Evolutionary conservation across 75 land plant species (phyloP).

Genomic region (Picea glauca): DNA sequence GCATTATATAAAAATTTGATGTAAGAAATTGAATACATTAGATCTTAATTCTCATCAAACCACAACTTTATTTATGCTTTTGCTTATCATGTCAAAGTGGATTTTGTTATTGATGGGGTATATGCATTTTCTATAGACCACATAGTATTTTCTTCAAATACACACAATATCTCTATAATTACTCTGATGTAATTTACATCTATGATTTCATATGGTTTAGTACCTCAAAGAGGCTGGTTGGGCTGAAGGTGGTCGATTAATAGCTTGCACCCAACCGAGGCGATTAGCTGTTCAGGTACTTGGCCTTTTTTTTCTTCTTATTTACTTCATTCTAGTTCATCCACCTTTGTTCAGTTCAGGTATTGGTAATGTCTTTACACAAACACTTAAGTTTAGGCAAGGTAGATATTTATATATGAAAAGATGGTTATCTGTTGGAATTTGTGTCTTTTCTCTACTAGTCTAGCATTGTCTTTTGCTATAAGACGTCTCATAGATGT

Average conservation of each 20-base stretch:
- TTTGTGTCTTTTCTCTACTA: background rate
- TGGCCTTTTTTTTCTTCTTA: background rate
- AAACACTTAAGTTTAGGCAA: no score
- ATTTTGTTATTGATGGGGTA: background rate
- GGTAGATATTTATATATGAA: no score
- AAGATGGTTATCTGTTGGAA: no score
- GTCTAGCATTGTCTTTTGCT: background rate
- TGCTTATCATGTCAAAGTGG: background rate
- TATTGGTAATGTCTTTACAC: no score
- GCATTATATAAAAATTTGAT: no score
- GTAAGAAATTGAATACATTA: no score
- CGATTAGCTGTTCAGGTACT: constrained; percentile 88
- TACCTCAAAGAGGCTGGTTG: constrained; percentile 88
- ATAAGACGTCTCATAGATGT: no score
- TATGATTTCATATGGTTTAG: constrained; percentile 23
- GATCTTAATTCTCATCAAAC: no score
- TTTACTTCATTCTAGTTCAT: background rate
- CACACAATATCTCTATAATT: background rate
- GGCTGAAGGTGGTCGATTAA: constrained; percentile 89
- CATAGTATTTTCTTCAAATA: constrained; percentile 6
- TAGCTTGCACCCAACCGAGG: constrained; percentile 97
- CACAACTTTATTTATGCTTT: background rate
- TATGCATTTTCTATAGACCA: background rate
- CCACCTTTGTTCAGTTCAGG: background rate
- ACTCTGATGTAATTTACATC: background rate